Base-by-base conservation (phyloP, 768 basidiomycete species). In the Tephrocybe sp. region DNA sequence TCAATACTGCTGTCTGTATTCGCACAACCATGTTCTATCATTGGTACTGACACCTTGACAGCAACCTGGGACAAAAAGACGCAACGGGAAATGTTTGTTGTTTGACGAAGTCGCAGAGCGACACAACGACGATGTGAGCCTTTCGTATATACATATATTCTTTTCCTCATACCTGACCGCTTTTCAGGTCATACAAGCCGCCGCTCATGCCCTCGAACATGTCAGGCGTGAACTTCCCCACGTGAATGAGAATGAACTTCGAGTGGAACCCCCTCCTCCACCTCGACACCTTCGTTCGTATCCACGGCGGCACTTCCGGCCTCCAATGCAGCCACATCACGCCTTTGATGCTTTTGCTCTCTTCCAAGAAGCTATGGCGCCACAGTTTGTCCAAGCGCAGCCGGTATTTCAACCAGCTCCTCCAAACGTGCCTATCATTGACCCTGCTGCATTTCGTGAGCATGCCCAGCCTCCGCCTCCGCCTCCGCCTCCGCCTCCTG, bases 161-260 rank as follows among this genome's bases (percentile, higher is more conserved):
- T 3, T 9, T 23, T 21, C 23, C 9, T 24, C 11, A 8, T 18
- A 28, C 14, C 38, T 11, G 10, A 40, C 20, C 7, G 32, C n/a
- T 11, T 23, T 37, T 1, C 41, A 85, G 85, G 83, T 86, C 32
- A 72, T 73, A 28, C 74, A 67, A 57, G 85, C 85, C 0, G 77
- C 75, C n/a, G 70, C 80, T 56, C 68, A 62, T 37, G 84, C 85
- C 0, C 60, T 79, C 8, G 75, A 76, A 21, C 76, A 80, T 23
- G 76, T 77, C 59, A 77, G 75, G 55, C 65, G 64, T 20, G 65
- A 74, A 20, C 73, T 83, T 26, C 84, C 85, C 0, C 79, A 85
- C 32, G 65, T 80, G 20, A 68, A 76, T 38, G 73, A 75, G 26
- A 64, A 74, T 15, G 71, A 72, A 33, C 64, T 87, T 56, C 66